Percentiles rank a stretch among this genome's conserved stretches.
phyloP scores from a whole-genome alignment of 805 yeast species.

The Debaryomyces maramus region DNA sequence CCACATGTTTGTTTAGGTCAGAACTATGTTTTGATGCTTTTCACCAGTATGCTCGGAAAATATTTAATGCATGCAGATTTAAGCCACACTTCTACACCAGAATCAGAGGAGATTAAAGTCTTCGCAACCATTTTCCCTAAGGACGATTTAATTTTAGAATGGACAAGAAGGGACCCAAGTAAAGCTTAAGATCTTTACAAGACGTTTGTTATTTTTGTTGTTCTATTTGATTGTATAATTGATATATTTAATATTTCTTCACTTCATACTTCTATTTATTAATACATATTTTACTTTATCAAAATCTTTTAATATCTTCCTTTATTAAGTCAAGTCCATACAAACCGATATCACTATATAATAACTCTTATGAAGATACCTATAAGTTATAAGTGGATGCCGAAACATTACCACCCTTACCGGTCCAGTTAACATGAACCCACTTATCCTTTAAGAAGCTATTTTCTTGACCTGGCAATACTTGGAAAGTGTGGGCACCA shows the following conservation, averaged over 20 bases:
- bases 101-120: conserved; percentile 89
- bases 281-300: not conserved
- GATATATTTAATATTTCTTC: not conserved
- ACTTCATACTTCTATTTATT: too few species aligned
- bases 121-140: conserved; percentile 98
- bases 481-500: conserved; percentile 99
- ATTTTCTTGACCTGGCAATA: conserved; percentile 81
- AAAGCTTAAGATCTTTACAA: conserved; percentile 8
- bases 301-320: not conserved
- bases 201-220: too few species aligned
- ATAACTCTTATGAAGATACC: not conserved
- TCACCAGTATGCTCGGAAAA: conserved; percentile 89
- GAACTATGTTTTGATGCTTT: conserved; percentile 86
- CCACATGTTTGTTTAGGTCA: conserved; percentile 96
- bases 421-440: conserved; percentile 99
- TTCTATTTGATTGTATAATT: not conserved
- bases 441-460: conserved; percentile 69
- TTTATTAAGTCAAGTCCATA: not conserved
- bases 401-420: conserved; percentile 96
- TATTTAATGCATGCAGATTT: conserved; percentile 79
- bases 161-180: conserved; percentile 63
- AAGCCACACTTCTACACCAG: conserved; percentile 76
- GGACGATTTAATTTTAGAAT: conserved; percentile 84
- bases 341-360: conserved; percentile 1
- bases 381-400: conserved; percentile 68